Conservation (phyloP, 441 rosid genomes). For the Adansonia madagascariensis region DNA sequence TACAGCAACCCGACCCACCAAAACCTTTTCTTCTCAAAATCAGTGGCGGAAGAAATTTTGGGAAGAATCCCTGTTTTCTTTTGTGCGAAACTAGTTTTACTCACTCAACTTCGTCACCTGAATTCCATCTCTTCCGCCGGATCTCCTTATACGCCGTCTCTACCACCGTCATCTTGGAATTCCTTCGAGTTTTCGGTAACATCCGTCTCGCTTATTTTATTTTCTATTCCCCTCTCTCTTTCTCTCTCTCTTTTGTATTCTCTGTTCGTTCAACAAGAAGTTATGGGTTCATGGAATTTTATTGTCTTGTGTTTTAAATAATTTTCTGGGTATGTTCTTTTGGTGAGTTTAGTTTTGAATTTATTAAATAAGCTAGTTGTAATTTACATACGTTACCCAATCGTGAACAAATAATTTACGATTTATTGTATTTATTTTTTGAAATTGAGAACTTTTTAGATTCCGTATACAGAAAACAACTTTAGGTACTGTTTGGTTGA, state of each 20-base stretch:
- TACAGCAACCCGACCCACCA: neutral
- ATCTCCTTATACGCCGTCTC: neutral
- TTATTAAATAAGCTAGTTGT: neutral
- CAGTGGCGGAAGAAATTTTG: neutral
- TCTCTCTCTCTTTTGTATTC: neutral
- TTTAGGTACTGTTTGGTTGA: neutral
- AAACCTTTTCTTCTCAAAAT: neutral
- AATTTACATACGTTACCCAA: neutral
- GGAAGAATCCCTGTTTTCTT: neutral
- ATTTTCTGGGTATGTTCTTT: neutral
- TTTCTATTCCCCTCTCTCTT: neutral
- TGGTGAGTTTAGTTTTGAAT: neutral
- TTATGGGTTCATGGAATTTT: neutral
- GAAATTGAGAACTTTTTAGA: neutral
- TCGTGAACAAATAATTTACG: neutral
- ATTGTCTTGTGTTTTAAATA: neutral
- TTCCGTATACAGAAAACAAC: neutral
- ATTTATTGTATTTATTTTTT: neutral
- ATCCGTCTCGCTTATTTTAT: neutral
- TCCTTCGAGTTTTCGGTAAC: slow-evolving; percentile 3
- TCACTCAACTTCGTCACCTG: neutral
- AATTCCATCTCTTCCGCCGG: slow-evolving; percentile 4
- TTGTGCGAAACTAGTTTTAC: slow-evolving; percentile 13
- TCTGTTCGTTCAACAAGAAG: neutral
- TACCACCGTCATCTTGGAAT: neutral